Evolutionary conservation across 1,284 basidiomycete genomes (phyloP), one percentile per base, ranked within the genome.

Genomic region (Trichosporon faecale): DNA sequence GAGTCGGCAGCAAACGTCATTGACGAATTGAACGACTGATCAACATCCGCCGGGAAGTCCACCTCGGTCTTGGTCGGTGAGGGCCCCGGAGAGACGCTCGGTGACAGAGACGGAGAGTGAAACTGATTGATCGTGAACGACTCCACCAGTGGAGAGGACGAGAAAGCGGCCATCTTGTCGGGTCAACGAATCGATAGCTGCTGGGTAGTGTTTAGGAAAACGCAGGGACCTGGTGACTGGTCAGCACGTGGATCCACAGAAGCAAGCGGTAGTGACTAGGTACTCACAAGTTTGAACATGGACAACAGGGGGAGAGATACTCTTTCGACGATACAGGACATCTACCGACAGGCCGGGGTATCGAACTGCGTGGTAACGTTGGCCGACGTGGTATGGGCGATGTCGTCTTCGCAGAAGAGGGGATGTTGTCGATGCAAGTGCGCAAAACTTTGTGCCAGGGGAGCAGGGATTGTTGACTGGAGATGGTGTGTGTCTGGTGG

Each of bases 21-120:
- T 67, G 81, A 81, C 52, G 82, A 81, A 75, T 81, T 83, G 79
- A 84, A 84, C 3, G 81, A 83, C 68, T 79, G 78, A 70, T 84
- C 82, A 40, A 84, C 81, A 27, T 83, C 82, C 57, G 77, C 75
- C 6, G 81, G 80, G 8, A 83, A 72, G 64, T 82, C 81, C 29
- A 75, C 75, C 44, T 81, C 81, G 33, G 81, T 82, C 33, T 72
- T 70, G 4, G 80, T 81, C 0, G 81, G 81, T 16, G 81, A 82
- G 0, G 79, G 75, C 1, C 69, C 69, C 0, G 79, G 78, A 0
- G 72, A 73, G 11, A 70, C 27, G 2, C 52, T 57, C 1, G 71
- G 72, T 16, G 68, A 69, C 9, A 29, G 52, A 12, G 46, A 46
- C 1, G 52, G 64, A 2, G 80, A 81, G 61, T 73, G 71, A 64